Evolutionary conservation across 345 rosid genomes (phyloP), one percentile per base, ranked within the genome.

Genomic region (Diplotaxis tenuifolia): DNA sequence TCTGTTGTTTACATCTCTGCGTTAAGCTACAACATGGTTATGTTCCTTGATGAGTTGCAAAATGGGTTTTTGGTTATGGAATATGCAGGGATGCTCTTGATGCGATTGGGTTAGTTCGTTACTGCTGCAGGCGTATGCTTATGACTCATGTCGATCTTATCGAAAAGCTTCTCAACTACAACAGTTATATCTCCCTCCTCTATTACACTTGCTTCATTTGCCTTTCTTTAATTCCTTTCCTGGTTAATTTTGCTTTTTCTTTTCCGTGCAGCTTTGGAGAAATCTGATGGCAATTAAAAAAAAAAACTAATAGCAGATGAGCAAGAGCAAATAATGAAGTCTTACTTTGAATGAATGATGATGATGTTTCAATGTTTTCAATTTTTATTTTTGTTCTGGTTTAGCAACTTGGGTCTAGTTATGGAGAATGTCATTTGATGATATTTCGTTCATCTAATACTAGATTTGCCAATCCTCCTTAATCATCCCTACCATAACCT

Each of bases 121-220:
- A 93, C 80, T 90, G 98, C 61, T 93, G 96, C 47, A 84, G 96
- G 69, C 68, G 98, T 70, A 93, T 93, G 98, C 95, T 90, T 32
- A 93, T 93, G 93, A 93, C 98, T 65, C 98, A 93, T 52, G 98
- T 93, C 16, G 98, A 93, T 81, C 92, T 90, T 65, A 93, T 93
- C 31, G 98, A 93, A 81, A 93, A 93, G 88, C 98, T 93, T 78
- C 85, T 93, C 61, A 90, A 88, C 84, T 93, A 90, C 82, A 93
- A 93, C 42, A 85, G 96, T 93, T 85, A 77, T 67, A 76, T 70
- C 54, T 64, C n/a, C n/a, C 62, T 42, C 49, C 49, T 42, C 49
- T 16, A 14, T n/a, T 31, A 63, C 32, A 62, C 40, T 59, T 34
- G 14, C 38, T 31, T 66, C 38, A 62, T 49, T 59, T 34, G 14